Base-by-base conservation (phyloP, 1,139 yeast species). In the Protomyces arabidopsidicola region DNA sequence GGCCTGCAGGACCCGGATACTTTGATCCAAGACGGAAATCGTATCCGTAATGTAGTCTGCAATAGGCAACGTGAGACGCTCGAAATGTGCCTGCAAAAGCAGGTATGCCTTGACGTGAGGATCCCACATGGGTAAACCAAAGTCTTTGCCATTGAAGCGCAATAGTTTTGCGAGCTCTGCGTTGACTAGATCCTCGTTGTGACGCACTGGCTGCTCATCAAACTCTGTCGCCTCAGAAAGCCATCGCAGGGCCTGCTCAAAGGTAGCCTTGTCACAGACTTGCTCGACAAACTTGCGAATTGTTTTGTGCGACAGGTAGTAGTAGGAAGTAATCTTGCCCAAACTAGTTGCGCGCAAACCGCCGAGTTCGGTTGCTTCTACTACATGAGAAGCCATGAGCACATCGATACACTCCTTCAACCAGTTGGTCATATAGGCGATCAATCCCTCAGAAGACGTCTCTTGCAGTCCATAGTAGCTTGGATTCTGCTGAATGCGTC, bases 1-100 rank as follows among this genome's bases (percentile, higher is more conserved):
- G 0, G 98, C 97, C 72, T 93, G 98, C 4, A 61, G 38, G 68
- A 93, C 87, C 82, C 98, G 96, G 71, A 95, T 79, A 3, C 96
- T 84, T 76, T 93, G 98, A 72, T 93, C 99, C 67, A 95, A 78
- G 3, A 95, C 96, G 0, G 98, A 87, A 22, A 90, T 84, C 0
- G 97, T 90, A 75, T 93, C 99, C 72, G 93, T 98, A 14, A 88
- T 80, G 73, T 95, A 95, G 78, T 93, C 99, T 0, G 96, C 95
- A 72, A 95, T 89, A 1, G 98, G 98, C 60, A 93, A 77, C 67
- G 89, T 95, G 12, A 88, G 81, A 65, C 96, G 79, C 66, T 87
- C 82, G 82, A 95, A 83, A 71, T 83, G 90, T 0, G 98, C 97
- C 74, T 95, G 98, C 14, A 93, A 74, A 66, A 93, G 79, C 69